phyloP scores from a whole-genome alignment of 2,329 filamentous ascomycete species.

The Epichloe festucae region DNA sequence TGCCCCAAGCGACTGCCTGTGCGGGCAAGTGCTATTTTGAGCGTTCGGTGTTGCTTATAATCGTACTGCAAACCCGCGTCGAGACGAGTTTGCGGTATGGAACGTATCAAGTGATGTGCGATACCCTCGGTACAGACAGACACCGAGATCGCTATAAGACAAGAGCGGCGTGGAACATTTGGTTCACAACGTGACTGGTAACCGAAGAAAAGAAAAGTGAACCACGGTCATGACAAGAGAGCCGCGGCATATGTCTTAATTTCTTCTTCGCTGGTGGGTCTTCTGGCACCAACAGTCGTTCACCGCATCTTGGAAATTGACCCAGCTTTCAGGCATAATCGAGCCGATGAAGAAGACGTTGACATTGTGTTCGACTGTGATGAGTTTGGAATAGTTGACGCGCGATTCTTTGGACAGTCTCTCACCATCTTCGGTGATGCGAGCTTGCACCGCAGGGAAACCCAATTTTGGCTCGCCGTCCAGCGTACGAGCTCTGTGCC shows the following conservation, averaged over 20 bases:
- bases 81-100: neutral
- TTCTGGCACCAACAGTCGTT: conserved; percentile 37
- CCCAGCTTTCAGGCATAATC: conserved; percentile 26
- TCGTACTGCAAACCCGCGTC: neutral
- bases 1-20: no score
- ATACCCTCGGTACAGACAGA: neutral
- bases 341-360: conserved; percentile 44
- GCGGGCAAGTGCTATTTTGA: no score
- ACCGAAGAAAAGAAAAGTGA: neutral
- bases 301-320: conserved; percentile 30
- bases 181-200: neutral
- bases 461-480: conserved; percentile 34
- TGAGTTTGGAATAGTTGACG: conserved; percentile 44
- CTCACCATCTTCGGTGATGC: conserved; percentile 30
- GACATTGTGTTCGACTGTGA: conserved; percentile 44
- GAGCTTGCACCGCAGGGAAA: conserved; percentile 31
- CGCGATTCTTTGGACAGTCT: conserved; percentile 36
- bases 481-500: conserved; percentile 20
- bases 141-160: neutral
- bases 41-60: no score
- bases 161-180: neutral
- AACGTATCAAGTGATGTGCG: conserved; percentile 1
- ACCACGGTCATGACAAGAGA: neutral
- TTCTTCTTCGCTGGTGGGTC: conserved; percentile 20
- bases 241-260: conserved; percentile 1